A percentile compares a stretch with the other conserved stretches of the same genome.
These are phyloP conservation scores for Lactifluus volemus DNA, from an alignment of 768 basidiomycete species.

Conservation along the genomic window DNA sequence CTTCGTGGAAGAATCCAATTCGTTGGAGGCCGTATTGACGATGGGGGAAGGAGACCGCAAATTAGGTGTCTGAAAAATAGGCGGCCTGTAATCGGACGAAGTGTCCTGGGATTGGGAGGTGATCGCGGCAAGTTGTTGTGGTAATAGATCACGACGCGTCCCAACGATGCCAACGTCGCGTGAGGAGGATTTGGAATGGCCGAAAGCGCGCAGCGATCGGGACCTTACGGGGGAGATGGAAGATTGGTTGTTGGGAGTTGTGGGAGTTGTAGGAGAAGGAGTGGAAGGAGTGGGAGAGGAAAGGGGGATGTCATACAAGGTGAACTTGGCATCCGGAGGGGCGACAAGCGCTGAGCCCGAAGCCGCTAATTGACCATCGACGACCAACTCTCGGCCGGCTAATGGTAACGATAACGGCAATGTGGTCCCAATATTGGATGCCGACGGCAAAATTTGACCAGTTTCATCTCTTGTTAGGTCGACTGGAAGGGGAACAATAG, in stretches of 20 bases:
- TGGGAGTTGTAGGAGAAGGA: conserved; percentile 31
- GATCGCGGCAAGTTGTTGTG: conserved; percentile 19
- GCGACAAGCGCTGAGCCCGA: conserved; percentile 9
- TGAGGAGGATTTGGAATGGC: conserved; percentile 34
- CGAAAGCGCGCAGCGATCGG: background rate
- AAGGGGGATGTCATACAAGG: conserved; percentile 1
- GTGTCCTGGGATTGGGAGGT: background rate
- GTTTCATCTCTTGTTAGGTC: background rate
- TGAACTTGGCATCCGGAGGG: background rate
- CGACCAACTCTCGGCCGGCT: background rate
- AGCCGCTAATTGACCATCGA: conserved; percentile 7
- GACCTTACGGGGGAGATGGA: background rate
- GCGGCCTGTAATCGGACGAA: conserved; percentile 25
- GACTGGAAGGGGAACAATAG: conserved; percentile 5
- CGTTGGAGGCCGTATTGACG: background rate
- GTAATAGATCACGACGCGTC: conserved; percentile 26
- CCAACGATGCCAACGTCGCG: conserved; percentile 47
- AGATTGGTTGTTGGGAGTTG: background rate
- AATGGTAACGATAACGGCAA: conserved; percentile 7
- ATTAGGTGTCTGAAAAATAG: conserved; percentile 32
- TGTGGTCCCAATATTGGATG: background rate
- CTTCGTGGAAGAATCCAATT: background rate
- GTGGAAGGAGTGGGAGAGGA: conserved; percentile 23
- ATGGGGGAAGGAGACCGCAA: conserved; percentile 26
- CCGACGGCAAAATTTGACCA: background rate